Evolutionary conservation across 129 eudicot genomes (phyloP), one percentile per base, ranked within the genome.

Genomic region (Rutidosis leptorrhynchoides): DNA sequence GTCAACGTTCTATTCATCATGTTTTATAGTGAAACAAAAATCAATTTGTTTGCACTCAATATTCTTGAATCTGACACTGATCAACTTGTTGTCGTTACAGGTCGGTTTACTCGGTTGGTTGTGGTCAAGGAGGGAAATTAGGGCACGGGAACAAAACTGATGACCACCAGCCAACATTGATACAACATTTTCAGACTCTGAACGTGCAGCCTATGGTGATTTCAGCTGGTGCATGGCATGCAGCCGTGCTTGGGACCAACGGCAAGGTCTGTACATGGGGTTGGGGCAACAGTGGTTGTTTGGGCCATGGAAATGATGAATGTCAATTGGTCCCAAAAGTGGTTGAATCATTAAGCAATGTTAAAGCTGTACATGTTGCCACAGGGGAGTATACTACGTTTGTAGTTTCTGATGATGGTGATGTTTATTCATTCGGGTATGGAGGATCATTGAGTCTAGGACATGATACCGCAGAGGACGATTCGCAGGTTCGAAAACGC

Each of bases 231-330:
- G 95, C 95, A 57, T 88, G 98, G 98, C 98, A 93, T 67, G 95
- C 98, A 19, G 98, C 96, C 6, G 98, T 84, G 58, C 92, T 88
- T 22, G 98, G 98, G 52, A 84, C 71, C 29, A 95, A 93, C 69
- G 96, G 98, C 20, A 77, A 95, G 79, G 98, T 93, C 12, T 93
- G 96, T 75, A 93, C 98, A 2, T 88, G 98, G 98, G 96, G 96
- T 53, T 86, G 92, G 95, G 96, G 95, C 2, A 80, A 86, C 46
- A 76, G 84, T 40, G 98, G 98, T 26, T 93, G 98, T 72, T 75
- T 93, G 76, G 99, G 99, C 25, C 99, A 93, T 65, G 99, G 99
- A 19, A 86, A 89, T 32, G 99, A 93, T 79, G 96, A 93, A 24
- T 86, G 90, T 74, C 95, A 89, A 79, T 84, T 85, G 14, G 92